Percentiles rank a stretch among this genome's conserved stretches.
These are phyloP conservation scores for Phytophthora aleatoria DNA, from an alignment of 352 stramenopile genomes.

Conservation along the genomic window DNA sequence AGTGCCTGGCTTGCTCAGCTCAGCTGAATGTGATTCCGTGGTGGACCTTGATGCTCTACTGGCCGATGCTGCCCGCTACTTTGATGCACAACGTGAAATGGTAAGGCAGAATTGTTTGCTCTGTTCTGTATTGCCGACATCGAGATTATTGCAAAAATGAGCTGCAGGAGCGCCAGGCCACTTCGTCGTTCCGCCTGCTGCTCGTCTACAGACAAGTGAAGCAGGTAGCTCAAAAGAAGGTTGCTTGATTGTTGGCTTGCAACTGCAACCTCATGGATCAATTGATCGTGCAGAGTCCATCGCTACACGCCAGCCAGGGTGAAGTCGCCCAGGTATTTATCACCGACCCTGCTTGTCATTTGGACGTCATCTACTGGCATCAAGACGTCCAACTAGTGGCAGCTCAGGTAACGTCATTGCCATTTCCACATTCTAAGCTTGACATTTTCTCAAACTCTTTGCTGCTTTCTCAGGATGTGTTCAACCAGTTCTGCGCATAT, in stretches of 20 bases:
- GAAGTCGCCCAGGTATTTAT: conserved; percentile 34
- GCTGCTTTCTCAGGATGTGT: conserved; percentile 29
- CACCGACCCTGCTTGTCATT: conserved; percentile 32
- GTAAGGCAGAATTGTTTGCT: conserved; percentile 7
- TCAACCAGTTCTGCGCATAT: conserved; percentile 54
- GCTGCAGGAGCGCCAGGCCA: conserved; percentile 20
- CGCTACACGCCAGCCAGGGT: conserved; percentile 17
- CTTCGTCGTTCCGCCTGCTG: conserved; percentile 37
- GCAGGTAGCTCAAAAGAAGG: conserved; percentile 19
- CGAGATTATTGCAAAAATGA: background rate
- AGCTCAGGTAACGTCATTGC: conserved; percentile 36
- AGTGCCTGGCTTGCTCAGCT: conserved; percentile 22
- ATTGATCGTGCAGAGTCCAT: conserved; percentile 19
- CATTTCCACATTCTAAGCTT: background rate
- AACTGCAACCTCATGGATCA: background rate
- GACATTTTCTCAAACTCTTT: background rate
- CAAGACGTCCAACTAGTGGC: conserved; percentile 30
- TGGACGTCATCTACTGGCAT: conserved; percentile 65
- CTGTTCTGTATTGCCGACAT: conserved; percentile 1
- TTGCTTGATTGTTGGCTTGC: conserved; percentile 1
- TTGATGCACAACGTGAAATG: conserved; percentile 30
- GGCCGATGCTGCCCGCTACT: conserved; percentile 36
- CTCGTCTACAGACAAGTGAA: conserved; percentile 39
- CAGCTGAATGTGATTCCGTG: conserved; percentile 8
- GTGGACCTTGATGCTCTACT: conserved; percentile 45